Conservation (phyloP, 176 grass and related monocot genomes). For the Hsuehochloa calcarea region DNA sequence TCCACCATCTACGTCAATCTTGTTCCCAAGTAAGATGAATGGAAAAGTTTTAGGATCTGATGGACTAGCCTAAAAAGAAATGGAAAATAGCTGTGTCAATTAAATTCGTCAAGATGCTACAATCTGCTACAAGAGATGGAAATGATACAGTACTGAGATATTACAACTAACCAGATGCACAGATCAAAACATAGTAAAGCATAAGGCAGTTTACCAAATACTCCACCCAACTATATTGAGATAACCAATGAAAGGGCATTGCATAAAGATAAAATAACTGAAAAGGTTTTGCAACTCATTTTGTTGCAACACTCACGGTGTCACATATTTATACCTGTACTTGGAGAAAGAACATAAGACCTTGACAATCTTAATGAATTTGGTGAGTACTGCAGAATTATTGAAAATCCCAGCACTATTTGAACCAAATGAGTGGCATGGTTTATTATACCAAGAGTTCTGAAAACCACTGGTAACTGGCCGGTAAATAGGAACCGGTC, state of each 20-base stretch:
- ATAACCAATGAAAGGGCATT: constrained; percentile 23
- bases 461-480: not conserved
- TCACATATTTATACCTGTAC: not conserved
- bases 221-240: constrained; percentile 2
- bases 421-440: constrained; percentile 1
- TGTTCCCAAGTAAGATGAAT: constrained; percentile 98
- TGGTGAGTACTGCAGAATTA: not conserved
- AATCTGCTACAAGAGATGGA: constrained; percentile 19
- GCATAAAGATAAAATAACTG: not conserved
- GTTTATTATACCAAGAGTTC: not conserved
- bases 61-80: constrained; percentile 72
- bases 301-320: not conserved
- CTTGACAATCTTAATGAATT: not conserved
- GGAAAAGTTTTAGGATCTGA: constrained; percentile 91
- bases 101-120: constrained; percentile 25
- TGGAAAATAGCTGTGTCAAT: constrained; percentile 7
- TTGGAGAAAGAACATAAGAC: constrained; percentile 2
- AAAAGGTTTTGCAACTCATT: not conserved
- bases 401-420: not conserved
- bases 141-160: constrained; percentile 5
- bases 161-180: not conserved
- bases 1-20: constrained; percentile 95
- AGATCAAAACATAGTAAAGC: constrained; percentile 8
- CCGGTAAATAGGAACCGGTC: not conserved
- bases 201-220: constrained; percentile 19